Evolutionary conservation across 176 grass and related monocot species (phyloP), one percentile per base, ranked within the genome.

Genomic region (Paspalum notatum): DNA sequence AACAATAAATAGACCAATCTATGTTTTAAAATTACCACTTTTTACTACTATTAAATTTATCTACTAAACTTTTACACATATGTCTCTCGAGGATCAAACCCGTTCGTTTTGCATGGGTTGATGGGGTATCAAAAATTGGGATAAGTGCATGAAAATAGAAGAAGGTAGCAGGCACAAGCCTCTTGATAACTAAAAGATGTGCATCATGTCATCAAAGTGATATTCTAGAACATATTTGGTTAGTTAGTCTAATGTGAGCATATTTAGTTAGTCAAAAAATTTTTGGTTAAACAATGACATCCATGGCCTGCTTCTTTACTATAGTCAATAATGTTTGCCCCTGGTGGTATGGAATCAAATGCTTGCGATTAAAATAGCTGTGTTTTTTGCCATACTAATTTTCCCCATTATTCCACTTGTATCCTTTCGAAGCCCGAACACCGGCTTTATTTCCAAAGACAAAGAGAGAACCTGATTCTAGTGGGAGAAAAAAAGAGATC

Each of bases 381-480:
- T 3, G 32, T 32, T 32, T 32, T 32, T 32, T 32, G 1, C 3
- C 57, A 82, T 50, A 64, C 4, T 74, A 39, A 2, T 41, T 21
- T 45, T 15, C 18, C n/a, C 7, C 27, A 43, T 4, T 57, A 53
- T 50, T 57, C 51, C 45, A 67, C 55, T 53, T 37, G 72, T 58
- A 68, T 11, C 15, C 18, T 57, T 58, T 68, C 12, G 22, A 48
- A 73, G 52, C 10, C 51, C 51, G 20, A 46, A 65, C 39, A 16
- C 4, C 7, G 12, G 17, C 5, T 4, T 75, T 80, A 60, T 64
- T 53, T 24, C 38, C 38, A 2, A 76, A 39, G n/a, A n/a, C n/a
- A n/a, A n/a, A n/a, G n/a, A n/a, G 38, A 54, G 83, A 66, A 80
- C 26, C 62, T 20, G 61, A 75, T 80, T 74, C 69, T 40, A 18